Evolutionary conservation across 1,284 basidiomycete genomes (phyloP).

Genomic region (Ceratobasidium theobromae): DNA sequence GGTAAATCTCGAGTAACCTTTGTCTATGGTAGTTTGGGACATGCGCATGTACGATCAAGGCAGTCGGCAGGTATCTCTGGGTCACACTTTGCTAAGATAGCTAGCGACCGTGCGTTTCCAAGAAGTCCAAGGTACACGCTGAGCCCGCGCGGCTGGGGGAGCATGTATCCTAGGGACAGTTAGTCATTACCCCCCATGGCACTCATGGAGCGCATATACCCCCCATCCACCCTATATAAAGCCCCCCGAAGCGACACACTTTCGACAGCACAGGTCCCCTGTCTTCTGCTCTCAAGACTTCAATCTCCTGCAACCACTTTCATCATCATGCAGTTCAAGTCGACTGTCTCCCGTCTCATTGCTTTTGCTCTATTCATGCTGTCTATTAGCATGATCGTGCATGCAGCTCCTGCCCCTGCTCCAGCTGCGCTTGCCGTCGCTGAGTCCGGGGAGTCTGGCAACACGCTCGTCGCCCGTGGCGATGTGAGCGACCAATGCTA

Average conservation of each 20-base stretch:
- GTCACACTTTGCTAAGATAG: too few relatives aligned
- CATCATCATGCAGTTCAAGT: conserved; percentile 21
- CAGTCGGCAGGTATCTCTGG: too few relatives aligned
- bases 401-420: conserved; percentile 16
- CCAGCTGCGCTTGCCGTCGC: neutral
- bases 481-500: conserved; percentile 1
- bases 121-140: too few relatives aligned
- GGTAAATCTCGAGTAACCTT: too few relatives aligned
- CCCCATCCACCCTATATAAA: neutral
- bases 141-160: too few relatives aligned
- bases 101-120: too few relatives aligned
- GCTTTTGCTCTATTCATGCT: conserved; percentile 10
- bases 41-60: too few relatives aligned
- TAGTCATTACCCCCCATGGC: neutral
- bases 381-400: conserved; percentile 13
- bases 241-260: conserved; percentile 2
- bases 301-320: neutral
- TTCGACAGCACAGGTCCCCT: conserved; percentile 22
- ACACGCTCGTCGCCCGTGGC: conserved; percentile 7
- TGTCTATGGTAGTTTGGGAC: too few relatives aligned
- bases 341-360: conserved; percentile 7
- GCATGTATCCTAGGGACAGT: too few relatives aligned
- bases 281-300: conserved; percentile 14
- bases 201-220: conserved; percentile 14
- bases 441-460: neutral